A percentile compares a stretch with the other conserved stretches of the same genome.
Conservation (phyloP, 2,329 filamentous ascomycete genomes). For the Claviceps maximensis region DNA sequence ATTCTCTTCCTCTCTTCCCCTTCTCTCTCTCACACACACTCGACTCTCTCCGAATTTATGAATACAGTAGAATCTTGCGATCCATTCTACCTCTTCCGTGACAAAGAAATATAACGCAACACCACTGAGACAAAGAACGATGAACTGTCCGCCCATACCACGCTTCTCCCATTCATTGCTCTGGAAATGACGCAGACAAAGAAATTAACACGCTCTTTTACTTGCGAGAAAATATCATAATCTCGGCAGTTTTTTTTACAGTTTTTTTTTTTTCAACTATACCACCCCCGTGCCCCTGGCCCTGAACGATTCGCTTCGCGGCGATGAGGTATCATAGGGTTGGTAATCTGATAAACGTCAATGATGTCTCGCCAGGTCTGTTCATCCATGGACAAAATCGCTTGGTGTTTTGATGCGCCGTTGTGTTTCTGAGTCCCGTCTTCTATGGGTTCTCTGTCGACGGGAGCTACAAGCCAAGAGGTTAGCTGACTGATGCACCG, state of each 20-base stretch:
- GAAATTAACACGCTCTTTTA: neutral
- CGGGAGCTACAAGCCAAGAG: constrained; percentile 13
- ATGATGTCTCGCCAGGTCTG: constrained; percentile 70
- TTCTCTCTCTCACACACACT: too few species aligned
- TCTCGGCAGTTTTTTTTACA: neutral
- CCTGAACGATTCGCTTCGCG: constrained; percentile 40
- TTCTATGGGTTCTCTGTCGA: constrained; percentile 30
- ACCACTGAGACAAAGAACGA: too few species aligned
- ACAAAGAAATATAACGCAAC: too few species aligned
- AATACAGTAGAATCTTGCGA: too few species aligned
- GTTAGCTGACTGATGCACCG: neutral
- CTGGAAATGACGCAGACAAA: neutral
- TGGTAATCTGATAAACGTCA: constrained; percentile 58
- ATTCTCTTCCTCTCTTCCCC: too few species aligned
- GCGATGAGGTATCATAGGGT: constrained; percentile 76
- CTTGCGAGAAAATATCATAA: neutral
- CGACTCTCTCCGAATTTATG: too few species aligned
- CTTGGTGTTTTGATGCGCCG: constrained; percentile 61
- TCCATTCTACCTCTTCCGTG: too few species aligned
- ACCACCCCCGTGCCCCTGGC: constrained; percentile 51
- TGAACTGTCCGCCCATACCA: too few species aligned
- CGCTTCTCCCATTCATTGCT: too few species aligned
- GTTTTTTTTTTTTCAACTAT: constrained; percentile 30
- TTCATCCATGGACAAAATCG: constrained; percentile 80
- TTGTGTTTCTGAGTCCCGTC: constrained; percentile 31